Percentiles rank a stretch among this genome's conserved stretches.
These are phyloP conservation scores for Psilocybe cyanescens DNA, from an alignment of 768 basidiomycete genomes.

Conservation along the genomic window DNA sequence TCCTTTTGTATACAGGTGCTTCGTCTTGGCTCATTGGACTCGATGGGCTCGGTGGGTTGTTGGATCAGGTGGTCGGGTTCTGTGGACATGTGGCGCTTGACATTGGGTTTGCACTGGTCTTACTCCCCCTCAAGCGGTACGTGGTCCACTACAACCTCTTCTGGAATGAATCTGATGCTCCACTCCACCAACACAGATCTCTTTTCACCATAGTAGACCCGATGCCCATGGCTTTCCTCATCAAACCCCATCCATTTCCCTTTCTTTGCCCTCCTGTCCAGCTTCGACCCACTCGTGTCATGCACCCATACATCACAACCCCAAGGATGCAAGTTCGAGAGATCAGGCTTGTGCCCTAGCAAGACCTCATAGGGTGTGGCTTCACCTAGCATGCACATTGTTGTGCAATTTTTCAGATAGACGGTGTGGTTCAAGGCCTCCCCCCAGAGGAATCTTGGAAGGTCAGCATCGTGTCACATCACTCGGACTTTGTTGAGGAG, in stretches of 20 bases:
- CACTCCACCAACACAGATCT: conserved; percentile 18
- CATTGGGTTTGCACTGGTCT: no score
- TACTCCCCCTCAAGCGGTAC: not conserved
- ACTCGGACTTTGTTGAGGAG: conserved; percentile 27
- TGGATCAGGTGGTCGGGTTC: no score
- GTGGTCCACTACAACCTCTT: conserved; percentile 27
- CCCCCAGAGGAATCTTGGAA: no score
- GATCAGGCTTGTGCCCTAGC: conserved; percentile 30
- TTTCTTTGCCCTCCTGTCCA: conserved; percentile 15
- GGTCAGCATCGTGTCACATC: no score
- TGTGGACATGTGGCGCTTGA: no score
- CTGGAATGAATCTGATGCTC: conserved; percentile 36
- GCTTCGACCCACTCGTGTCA: conserved; percentile 17
- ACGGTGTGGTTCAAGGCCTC: no score
- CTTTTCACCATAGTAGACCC: not conserved
- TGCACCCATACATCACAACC: conserved; percentile 36
- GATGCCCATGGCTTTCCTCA: no score
- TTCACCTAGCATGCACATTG: not conserved
- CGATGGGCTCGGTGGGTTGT: conserved; percentile 27
- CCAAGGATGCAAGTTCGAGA: conserved; percentile 31
- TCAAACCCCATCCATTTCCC: no score
- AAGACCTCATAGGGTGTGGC: conserved; percentile 26
- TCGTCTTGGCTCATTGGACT: conserved; percentile 2
- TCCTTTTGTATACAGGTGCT: conserved; percentile 4
- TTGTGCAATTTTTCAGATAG: no score